These are phyloP conservation scores for Aureobasidium sp. DNA, from an alignment of 2,329 filamentous ascomycete species.

Conservation along the genomic window DNA sequence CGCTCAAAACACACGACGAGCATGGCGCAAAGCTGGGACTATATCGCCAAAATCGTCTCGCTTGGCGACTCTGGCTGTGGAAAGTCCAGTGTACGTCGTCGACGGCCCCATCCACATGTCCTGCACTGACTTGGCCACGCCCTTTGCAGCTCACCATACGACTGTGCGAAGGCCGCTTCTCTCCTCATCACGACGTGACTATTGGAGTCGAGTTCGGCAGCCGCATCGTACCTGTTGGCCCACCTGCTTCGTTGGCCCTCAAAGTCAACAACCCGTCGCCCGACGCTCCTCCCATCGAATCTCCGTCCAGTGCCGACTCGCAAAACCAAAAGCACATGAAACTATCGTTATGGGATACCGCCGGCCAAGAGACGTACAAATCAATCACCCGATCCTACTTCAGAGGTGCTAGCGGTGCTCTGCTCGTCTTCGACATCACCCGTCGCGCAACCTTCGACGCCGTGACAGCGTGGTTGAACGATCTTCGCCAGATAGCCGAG, in stretches of 20 bases:
- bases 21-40: constrained; percentile 75
- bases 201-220: constrained; percentile 96
- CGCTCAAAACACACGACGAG: not conserved
- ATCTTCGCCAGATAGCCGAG: constrained; percentile 89
- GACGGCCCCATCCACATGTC: not conserved
- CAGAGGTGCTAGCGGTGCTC: constrained; percentile 64
- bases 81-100: constrained; percentile 60
- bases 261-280: constrained; percentile 42
- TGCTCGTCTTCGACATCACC: constrained; percentile 93
- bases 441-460: constrained; percentile 76
- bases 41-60: constrained; percentile 97
- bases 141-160: constrained; percentile 66
- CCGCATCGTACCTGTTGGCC: constrained; percentile 82
- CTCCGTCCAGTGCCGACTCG: constrained; percentile 25
- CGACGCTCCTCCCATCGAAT: not conserved
- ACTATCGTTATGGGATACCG: constrained; percentile 88
- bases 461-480: constrained; percentile 87
- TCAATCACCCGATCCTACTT: constrained; percentile 92
- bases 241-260: constrained; percentile 58
- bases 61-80: constrained; percentile 95
- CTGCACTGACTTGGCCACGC: constrained; percentile 16
- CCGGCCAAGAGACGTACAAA: constrained; percentile 95
- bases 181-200: constrained; percentile 88
- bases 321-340: constrained; percentile 71
- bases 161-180: constrained; percentile 93